Base-by-base conservation (phyloP, 306 rosid species). In the Begonia loranthoides region DNA sequence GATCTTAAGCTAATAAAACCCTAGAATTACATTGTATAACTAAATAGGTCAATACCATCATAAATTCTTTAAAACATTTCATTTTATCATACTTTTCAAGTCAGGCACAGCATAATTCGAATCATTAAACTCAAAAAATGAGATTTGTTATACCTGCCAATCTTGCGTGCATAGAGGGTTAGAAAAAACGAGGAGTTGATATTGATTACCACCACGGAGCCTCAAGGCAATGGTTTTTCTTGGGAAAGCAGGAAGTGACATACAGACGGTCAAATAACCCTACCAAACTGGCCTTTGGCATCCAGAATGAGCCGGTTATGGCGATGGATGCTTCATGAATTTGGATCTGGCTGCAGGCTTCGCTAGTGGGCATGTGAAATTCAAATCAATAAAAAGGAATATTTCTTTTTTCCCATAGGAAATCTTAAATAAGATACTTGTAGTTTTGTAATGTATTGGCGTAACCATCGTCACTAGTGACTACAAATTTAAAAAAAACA, bases 241-340 rank as follows among this genome's bases (percentile, higher is more conserved):
- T 2, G 3, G 22, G 22, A 19, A 2, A 19, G 22, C 22, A 0
- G 36, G 36, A 28, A 28, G 36, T 28, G 65, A 44, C 62, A 53
- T 57, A 50, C 24, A 64, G 58, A 65, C 63, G 56, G 63, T 43
- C 44, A 39, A 49, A 10, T 56, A 59, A 52, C 61, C 68, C 52
- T 50, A 34, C 1, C 57, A 52, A 69, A 45, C 24, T 67, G 78
- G 65, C 84, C 54, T 60, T 73, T 76, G 73, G 72, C 47, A 51
- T 69, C 34, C 46, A 24, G 54, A 33, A 59, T 57, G 77, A 54
- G 83, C 62, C 83, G 51, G 39, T 62, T 45, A 49, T 45, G 62
- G 50, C 56, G 45, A 46, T 15, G 1, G 14, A 43, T 28, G 36
- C 36, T 28, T 28, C 36, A 7, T 28, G 0, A 13, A 13, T 41